Base-by-base conservation (phyloP, 441 rosid genomes). In the Brassica balearica region DNA sequence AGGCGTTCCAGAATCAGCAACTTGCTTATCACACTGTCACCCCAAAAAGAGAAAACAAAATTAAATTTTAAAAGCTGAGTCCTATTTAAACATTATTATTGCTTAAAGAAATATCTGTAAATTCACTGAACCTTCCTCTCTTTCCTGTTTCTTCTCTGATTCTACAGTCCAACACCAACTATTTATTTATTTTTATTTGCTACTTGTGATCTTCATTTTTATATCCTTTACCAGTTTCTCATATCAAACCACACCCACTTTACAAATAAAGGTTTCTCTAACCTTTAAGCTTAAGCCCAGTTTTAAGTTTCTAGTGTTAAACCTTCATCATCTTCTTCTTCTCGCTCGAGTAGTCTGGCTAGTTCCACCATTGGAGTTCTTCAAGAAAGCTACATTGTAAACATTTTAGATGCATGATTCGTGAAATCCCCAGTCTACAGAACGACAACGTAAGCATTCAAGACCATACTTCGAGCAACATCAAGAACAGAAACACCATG, bases 111-210 rank as follows among this genome's bases (percentile, higher is more conserved):
- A 72, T 25, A 19, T 65, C 66, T 67, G 70, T 22, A 59, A 80
- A 80, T 93, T 81, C 96, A 91, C 82, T 89, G 94, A 89, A 91
- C 85, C 92, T 82, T 75, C 70, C 89, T 86, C 60, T 63, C 19
- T 62, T 69, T 43, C 70, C 6, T 68, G 65, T 61, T 69, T 32
- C 75, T 12, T 77, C 80, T 73, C 69, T 75, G 85, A 27, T 83
- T 74, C 81, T 67, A 78, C 69, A 73, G 68, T 81, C 69, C 59
- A 76, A 73, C 32, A 66, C 72, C 77, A 5, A 73, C 29, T 3
- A 48, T 58, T 73, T 74, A 1, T 34, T 6, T 17, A 0, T 56
- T 20, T 14, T 20, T 73, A 15, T 53, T 61, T 69, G 38, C 80
- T 77, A 69, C 69, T 70, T 62, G 62, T 69, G 34, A 66, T 71